Base-by-base conservation (phyloP, 2,329 filamentous ascomycete species). In the Phoma sp. region DNA sequence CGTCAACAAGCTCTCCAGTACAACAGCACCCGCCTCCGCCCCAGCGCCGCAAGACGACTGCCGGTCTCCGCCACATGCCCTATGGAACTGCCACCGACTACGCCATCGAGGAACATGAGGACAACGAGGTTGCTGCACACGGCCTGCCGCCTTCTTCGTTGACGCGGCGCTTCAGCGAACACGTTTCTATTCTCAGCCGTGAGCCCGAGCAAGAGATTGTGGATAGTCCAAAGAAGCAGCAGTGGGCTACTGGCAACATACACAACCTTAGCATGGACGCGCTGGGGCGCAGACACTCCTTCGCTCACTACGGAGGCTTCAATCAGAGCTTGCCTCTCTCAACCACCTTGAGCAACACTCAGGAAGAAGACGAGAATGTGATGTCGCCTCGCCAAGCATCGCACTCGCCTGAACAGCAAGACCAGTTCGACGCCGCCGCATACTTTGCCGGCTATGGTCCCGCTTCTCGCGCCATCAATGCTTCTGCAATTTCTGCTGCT, bases 211-310 rank as follows among this genome's bases (percentile, higher is more conserved):
- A 61, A 27, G 64, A 70, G 29, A 60, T 67, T 25, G 51, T 62
- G 12, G 63, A 68, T 44, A 64, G 56, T 29, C 43, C 61, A 4
- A 67, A 67, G 45, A 69, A 64, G 51, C 69, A 63, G 13, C 64
- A 69, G 51, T 73, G 71, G 70, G 53, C 64, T 9, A 67, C 63
- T 7, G 63, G 59, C 43, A 71, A 70, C 52, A 66, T 67, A 24
- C 59, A 59, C 10, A 57, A 60, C 15, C 58, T 63, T 25, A 60
- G 60, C 25, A 53, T 58, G 24, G 70, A 73, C 35, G 58, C 61
- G 12, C 89, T 92, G 67, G 92, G 89, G 65, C 84, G 91, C 55
- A 86, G 91, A 25, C 91, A 94, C 74, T 94, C 91, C 1, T 91
- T 95, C 69, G 91, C 80, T 13, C 78, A 74, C 33, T 70, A 71